These are phyloP conservation scores for Aspergillus fijiensis DNA, from an alignment of 2,329 filamentous ascomycete species.

Conservation along the genomic window DNA sequence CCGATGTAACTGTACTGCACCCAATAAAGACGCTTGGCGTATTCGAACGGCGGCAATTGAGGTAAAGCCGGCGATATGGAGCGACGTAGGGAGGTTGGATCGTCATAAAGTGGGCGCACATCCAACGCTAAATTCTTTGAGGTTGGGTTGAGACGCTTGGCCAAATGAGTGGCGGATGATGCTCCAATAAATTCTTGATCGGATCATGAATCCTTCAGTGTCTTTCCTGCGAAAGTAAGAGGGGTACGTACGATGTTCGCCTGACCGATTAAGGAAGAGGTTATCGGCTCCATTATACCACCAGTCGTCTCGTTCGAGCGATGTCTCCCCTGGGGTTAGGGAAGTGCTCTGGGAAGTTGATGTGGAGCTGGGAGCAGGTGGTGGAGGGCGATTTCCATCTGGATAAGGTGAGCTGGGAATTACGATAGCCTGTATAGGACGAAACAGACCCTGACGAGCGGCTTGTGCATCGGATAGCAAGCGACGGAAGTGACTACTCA, in stretches of 20 bases:
- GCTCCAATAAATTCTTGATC: conserved; percentile 36
- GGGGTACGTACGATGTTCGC: conserved; percentile 33
- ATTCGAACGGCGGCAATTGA: conserved; percentile 51
- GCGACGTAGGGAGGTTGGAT: conserved; percentile 32
- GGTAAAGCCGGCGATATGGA: conserved; percentile 30
- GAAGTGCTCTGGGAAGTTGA: conserved; percentile 17
- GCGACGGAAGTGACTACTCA: conserved; percentile 33
- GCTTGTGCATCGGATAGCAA: conserved; percentile 32
- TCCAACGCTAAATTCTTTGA: conserved; percentile 38
- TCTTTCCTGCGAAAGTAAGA: background rate
- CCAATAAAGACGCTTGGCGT: conserved; percentile 52
- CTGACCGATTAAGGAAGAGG: conserved; percentile 35
- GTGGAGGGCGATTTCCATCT: conserved; percentile 1
- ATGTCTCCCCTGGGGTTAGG: conserved; percentile 21
- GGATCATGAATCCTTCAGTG: background rate
- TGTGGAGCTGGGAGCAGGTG: conserved; percentile 10
- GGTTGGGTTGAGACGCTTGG: conserved; percentile 35
- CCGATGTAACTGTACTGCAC: conserved; percentile 59
- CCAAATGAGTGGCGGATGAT: conserved; percentile 36
- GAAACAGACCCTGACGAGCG: conserved; percentile 18
- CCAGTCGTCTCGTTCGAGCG: conserved; percentile 39
- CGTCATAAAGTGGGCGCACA: conserved; percentile 37
- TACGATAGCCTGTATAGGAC: background rate
- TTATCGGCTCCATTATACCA: conserved; percentile 41
- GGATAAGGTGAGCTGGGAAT: background rate